Evolutionary conservation across 2,329 filamentous ascomycete genomes (phyloP).

Genomic region (Ceratocystis albifundus): DNA sequence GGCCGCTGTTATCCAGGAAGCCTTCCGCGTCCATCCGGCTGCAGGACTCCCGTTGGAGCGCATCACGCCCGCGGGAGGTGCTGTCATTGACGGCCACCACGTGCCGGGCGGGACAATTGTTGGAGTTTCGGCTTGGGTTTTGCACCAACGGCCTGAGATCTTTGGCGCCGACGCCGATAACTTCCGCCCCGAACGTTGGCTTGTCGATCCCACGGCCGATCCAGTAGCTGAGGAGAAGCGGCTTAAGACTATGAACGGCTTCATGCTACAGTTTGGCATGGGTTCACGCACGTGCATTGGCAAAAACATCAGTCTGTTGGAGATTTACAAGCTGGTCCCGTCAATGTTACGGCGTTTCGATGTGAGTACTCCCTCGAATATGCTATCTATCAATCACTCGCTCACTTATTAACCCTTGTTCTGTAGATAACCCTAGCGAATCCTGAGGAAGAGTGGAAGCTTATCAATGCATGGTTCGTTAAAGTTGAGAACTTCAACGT

Average conservation of each 20-base stretch:
- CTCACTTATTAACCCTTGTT: neutral
- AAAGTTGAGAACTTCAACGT: conserved; percentile 47
- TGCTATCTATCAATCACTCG: neutral
- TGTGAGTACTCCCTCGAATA: conserved; percentile 30
- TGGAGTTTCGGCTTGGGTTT: conserved; percentile 62
- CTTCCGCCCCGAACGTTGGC: conserved; percentile 59
- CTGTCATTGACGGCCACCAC: conserved; percentile 47
- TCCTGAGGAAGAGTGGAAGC: conserved; percentile 44
- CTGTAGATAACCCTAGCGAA: conserved; percentile 28
- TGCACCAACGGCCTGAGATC: conserved; percentile 48
- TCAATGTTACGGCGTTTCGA: conserved; percentile 54
- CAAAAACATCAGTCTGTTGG: conserved; percentile 51
- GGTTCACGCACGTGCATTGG: conserved; percentile 60
- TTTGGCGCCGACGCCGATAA: conserved; percentile 56
- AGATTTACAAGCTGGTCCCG: conserved; percentile 53
- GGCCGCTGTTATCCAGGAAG: conserved; percentile 66
- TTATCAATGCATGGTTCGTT: conserved; percentile 53
- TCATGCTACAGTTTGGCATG: conserved; percentile 64
- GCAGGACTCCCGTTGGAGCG: conserved; percentile 62
- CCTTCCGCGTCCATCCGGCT: conserved; percentile 64
- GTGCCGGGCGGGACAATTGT: conserved; percentile 62
- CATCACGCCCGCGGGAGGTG: conserved; percentile 53
- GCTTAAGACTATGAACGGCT: conserved; percentile 54
- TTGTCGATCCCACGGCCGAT: conserved; percentile 34
- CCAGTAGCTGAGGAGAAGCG: conserved; percentile 38